Evolutionary conservation across 495 filamentous ascomycete species (phyloP).

Genomic region (Immersiella caudata): DNA sequence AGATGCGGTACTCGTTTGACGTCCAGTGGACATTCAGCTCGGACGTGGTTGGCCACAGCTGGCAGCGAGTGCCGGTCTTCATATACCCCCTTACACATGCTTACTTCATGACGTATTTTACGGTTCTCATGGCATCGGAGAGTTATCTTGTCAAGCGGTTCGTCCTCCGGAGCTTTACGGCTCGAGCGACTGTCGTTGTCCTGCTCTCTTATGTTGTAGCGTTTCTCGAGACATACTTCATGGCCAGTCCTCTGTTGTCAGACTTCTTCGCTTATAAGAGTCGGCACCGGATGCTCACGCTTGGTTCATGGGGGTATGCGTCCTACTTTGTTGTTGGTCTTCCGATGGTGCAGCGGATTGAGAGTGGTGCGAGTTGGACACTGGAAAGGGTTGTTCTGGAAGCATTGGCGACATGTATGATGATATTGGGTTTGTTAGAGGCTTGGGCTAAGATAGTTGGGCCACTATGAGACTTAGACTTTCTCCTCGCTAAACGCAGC

Average conservation of each 20-base stretch:
- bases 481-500: too few species aligned
- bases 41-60: constrained; percentile 9
- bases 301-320: constrained; percentile 17
- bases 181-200: not conserved
- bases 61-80: constrained; percentile 16
- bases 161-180: not conserved
- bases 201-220: constrained; percentile 6
- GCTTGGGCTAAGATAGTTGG: constrained; percentile 34
- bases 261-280: constrained; percentile 13
- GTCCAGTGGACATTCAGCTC: constrained; percentile 12
- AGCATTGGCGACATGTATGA: constrained; percentile 5
- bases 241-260: constrained; percentile 15
- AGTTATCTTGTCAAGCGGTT: not conserved
- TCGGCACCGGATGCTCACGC: constrained; percentile 5
- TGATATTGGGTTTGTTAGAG: constrained; percentile 26
- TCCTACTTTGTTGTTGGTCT: constrained; percentile 20
- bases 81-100: constrained; percentile 22
- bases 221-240: constrained; percentile 18
- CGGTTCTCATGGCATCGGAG: constrained; percentile 6
- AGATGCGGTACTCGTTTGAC: constrained; percentile 19
- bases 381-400: constrained; percentile 15
- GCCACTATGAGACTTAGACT: not conserved
- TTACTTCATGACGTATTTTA: constrained; percentile 21
- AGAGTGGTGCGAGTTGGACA: constrained; percentile 1
- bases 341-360: constrained; percentile 17